Conservation (phyloP, 495 filamentous ascomycete genomes). For the Lichina pygmaea region DNA sequence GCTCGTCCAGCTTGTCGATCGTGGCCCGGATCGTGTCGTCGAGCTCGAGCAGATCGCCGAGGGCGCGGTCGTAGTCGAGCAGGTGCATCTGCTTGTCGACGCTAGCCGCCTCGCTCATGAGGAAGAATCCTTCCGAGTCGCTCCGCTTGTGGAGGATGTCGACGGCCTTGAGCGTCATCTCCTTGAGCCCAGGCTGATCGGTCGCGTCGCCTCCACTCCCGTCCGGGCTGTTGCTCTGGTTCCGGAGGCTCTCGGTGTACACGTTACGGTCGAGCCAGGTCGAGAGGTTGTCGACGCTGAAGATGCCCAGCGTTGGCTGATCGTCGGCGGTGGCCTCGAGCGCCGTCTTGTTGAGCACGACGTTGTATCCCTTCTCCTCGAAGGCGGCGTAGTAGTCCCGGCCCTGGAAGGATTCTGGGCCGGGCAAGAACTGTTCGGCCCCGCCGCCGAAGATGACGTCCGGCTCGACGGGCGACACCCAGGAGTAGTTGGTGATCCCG, state of each 20-base stretch:
- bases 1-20: constrained; percentile 26
- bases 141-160: constrained; percentile 37
- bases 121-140: constrained; percentile 40
- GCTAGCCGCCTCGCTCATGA: constrained; percentile 51
- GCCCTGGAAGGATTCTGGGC: constrained; percentile 21
- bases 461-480: constrained; percentile 36
- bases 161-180: constrained; percentile 60
- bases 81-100: constrained; percentile 63
- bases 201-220: constrained; percentile 27
- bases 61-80: constrained; percentile 47
- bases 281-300: constrained; percentile 29
- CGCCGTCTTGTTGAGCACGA: constrained; percentile 39
- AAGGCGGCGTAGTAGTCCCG: constrained; percentile 44
- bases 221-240: constrained; percentile 31
- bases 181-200: constrained; percentile 45
- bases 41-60: constrained; percentile 49
- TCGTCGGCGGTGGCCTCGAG: constrained; percentile 22
- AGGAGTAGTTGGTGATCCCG: constrained; percentile 27
- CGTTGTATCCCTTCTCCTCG: constrained; percentile 31
- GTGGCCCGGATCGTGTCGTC: constrained; percentile 47
- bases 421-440: constrained; percentile 41
- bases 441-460: constrained; percentile 51
- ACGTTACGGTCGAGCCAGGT: constrained; percentile 53
- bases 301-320: constrained; percentile 37
- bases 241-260: constrained; percentile 30